Conservation (phyloP, 2,329 filamentous ascomycete genomes). For the Fusarium udum region DNA sequence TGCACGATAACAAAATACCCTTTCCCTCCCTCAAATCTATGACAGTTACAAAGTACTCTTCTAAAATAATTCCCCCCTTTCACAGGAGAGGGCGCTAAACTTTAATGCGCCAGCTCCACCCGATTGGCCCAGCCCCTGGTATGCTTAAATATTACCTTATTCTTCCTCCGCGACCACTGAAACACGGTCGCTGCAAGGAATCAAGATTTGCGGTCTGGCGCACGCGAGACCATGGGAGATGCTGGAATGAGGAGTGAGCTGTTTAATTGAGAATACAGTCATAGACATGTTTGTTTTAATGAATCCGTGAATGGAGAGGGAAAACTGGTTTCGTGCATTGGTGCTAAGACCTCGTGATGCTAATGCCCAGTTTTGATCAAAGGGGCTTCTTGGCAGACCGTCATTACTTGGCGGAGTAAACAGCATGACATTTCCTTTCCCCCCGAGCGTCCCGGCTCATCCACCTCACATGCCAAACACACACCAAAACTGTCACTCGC, state of each 20-base stretch:
- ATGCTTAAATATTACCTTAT: slow-evolving; percentile 46
- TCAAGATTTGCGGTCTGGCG: neutral
- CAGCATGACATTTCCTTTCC: neutral
- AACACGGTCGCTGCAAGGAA: slow-evolving; percentile 21
- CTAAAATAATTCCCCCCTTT: neutral
- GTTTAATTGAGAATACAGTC: neutral
- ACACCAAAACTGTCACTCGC: neutral
- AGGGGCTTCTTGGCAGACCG: slow-evolving; percentile 29
- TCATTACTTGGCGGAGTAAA: slow-evolving; percentile 24
- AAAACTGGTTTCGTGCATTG: slow-evolving; percentile 9
- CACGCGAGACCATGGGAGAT: too few relatives aligned
- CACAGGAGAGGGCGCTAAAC: slow-evolving; percentile 31
- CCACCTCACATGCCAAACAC: neutral
- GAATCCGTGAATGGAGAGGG: too few relatives aligned
- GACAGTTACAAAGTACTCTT: neutral
- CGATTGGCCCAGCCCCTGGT: slow-evolving; percentile 31
- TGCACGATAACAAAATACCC: neutral
- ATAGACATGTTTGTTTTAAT: neutral
- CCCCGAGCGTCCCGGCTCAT: slow-evolving; percentile 13
- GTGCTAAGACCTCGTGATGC: slow-evolving; percentile 6
- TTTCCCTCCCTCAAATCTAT: rapidly evolving
- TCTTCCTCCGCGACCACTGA: slow-evolving; percentile 26
- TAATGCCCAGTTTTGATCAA: slow-evolving; percentile 29
- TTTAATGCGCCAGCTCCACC: slow-evolving; percentile 38
- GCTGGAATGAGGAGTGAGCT: neutral